phyloP scores from a whole-genome alignment of 306 rosid species.

The Castanea mollissima region DNA sequence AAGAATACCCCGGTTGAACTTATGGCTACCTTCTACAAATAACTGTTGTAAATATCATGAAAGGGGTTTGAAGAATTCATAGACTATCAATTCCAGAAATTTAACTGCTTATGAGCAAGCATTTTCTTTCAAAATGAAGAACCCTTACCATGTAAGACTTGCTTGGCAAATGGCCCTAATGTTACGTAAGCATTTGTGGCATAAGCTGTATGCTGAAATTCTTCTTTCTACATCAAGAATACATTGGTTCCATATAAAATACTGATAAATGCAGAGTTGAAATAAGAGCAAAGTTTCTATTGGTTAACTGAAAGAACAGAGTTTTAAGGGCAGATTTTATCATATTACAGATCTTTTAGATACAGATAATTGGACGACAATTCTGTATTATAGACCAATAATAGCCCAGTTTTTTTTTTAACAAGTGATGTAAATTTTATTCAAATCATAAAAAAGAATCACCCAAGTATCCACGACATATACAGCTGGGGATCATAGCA shows the following conservation, averaged over 20 bases:
- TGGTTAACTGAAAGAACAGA: slow-evolving; percentile 1
- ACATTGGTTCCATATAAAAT: slow-evolving; percentile 21
- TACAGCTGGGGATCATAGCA: too few species aligned
- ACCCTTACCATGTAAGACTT: slow-evolving; percentile 66
- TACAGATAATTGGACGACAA: neutral
- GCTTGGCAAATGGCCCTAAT: slow-evolving; percentile 65
- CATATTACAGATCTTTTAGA: neutral
- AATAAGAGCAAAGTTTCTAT: neutral
- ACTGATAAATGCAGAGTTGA: slow-evolving; percentile 9
- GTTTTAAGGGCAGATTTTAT: slow-evolving; percentile 4
- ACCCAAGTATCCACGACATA: too few species aligned
- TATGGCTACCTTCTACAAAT: neutral
- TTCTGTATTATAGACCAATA: neutral
- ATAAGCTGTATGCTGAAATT: slow-evolving; percentile 93
- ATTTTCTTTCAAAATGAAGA: slow-evolving; percentile 11
- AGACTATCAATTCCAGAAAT: neutral
- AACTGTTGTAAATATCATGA: neutral
- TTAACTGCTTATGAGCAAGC: neutral
- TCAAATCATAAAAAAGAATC: too few species aligned
- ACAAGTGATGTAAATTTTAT: too few species aligned
- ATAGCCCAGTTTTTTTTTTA: neutral
- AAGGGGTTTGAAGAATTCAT: neutral
- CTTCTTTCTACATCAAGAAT: slow-evolving; percentile 77
- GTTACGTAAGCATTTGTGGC: slow-evolving; percentile 81
- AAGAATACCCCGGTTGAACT: neutral